These are phyloP conservation scores for Mycosarcoma maydis DNA, from an alignment of 1,284 basidiomycete species.

Conservation along the genomic window DNA sequence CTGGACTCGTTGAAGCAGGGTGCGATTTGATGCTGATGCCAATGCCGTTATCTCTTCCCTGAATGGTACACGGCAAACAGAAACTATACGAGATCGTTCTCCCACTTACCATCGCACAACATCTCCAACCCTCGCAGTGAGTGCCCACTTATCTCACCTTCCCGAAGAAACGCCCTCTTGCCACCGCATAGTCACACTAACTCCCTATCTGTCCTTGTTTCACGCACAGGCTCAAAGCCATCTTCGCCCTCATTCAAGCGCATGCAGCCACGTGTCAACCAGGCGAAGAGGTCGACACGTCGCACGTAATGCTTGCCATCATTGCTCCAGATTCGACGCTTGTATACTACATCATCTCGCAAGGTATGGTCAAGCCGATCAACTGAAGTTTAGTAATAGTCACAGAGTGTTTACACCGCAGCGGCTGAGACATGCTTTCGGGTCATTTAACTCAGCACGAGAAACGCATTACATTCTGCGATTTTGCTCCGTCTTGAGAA, in stretches of 20 bases:
- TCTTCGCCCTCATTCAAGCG: conserved; percentile 32
- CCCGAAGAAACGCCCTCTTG: too few species aligned
- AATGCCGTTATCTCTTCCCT: not conserved
- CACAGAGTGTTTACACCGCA: too few species aligned
- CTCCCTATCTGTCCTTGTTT: too few species aligned
- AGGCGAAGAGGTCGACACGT: conserved; percentile 17
- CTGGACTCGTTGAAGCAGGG: too few species aligned
- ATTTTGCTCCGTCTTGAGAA: too few species aligned
- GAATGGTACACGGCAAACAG: not conserved
- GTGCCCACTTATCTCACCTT: not conserved
- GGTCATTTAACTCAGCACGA: too few species aligned
- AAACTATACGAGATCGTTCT: conserved; percentile 34
- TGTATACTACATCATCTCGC: conserved; percentile 61
- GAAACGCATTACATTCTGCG: too few species aligned
- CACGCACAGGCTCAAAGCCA: conserved; percentile 20
- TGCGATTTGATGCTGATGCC: too few species aligned
- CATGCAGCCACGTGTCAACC: conserved; percentile 14
- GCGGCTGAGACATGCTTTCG: too few species aligned
- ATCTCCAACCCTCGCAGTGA: conserved; percentile 26
- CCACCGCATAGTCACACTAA: too few species aligned
- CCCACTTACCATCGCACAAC: conserved; percentile 34
- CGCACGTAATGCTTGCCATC: conserved; percentile 57
- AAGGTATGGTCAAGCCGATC: conserved; percentile 63
- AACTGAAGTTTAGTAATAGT: conserved; percentile 49
- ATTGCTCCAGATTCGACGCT: conserved; percentile 61